Base-by-base conservation (phyloP, 805 yeast genomes). In the Zygotorulaspora danielsina region DNA sequence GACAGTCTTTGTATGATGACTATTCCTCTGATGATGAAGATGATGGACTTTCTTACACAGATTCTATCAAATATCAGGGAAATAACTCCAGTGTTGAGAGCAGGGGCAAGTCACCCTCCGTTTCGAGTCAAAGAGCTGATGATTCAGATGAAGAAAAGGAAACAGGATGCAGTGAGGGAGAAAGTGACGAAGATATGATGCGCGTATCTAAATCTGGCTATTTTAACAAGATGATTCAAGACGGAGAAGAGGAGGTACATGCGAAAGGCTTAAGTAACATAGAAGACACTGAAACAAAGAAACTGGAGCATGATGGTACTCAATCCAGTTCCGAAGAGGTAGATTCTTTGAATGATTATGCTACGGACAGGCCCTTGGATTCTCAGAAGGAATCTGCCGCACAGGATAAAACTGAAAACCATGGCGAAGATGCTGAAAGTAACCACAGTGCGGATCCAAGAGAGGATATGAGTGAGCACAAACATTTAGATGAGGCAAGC, bases 121-220 rank as follows among this genome's bases (percentile, higher is more conserved):
- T 9, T 3, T 27, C 8, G 9, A 15, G 31, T 27, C 4, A 3
- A 15, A 6, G 4, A n/a, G 15, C n/a, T 27, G 31, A 5, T 8
- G 17, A 27, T 10, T 21, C 24, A 10, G 7, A 7, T 8, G 10
- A 12, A 5, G 17, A 27, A 8, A 50, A 52, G 10, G 51, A 46
- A 10, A 28, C 24, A 4, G 42, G 25, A n/a, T 36, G 7, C 2
- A 33, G 17, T 17, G 44, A 36, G 11, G 24, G 19, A 24, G 30
- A 34, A 10, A 38, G 17, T 18, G 36, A 42, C 17, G 53, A 46
- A 17, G 52, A 49, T 20, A 45, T 44, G 20, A 36, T 42, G 34
- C 46, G 39, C 34, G 50, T 53, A 2, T 48, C 60, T 3, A 48
- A 46, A 30, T 44, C 52, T 6, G 63, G 63, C 5, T 57, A 57